Base-by-base conservation (phyloP, 345 rosid species). In the Rhodamnia rubescens region DNA sequence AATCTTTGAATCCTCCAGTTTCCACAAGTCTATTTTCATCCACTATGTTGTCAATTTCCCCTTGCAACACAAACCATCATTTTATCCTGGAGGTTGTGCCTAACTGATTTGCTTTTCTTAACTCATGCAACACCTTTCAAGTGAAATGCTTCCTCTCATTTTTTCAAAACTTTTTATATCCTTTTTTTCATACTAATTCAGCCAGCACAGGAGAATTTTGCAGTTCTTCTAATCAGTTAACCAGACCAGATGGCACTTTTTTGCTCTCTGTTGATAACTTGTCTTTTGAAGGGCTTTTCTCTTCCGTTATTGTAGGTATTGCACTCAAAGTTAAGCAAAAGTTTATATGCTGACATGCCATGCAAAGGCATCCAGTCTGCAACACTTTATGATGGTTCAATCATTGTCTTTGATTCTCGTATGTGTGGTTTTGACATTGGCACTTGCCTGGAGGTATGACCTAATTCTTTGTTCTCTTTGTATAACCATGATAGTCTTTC, bases 391-490 rank as follows among this genome's bases (percentile, higher is more conserved):
- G 94, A 94, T 87, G 99, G 99, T 81, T 97, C 99, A 27, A 94
- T 97, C 85, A 91, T 92, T 56, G 92, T 86, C 58, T 93, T 93
- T 83, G 99, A 97, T 90, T 87, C 94, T 82, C 94, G 98, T 85
- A 87, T 96, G 74, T 10, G 90, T 58, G 92, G 93, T 83, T 86
- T 94, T 88, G 98, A 96, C 89, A 92, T 97, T 15, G 98, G 94
- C 85, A 94, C 99, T 85, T 97, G 99, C 94, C 91, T 96, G 56
- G 99, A 97, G 99, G 98, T 97, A 85, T 81, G 74, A 42, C 84
- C 54, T 85, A 82, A 21, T 86, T 64, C 27, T 49, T 69, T n/a
- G 42, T 29, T 47, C 21, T 57, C 58, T 26, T 83, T 11, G 36
- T 83, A 32, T 69, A 69, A 69, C 26, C 40, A 0, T 7, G 13